Evolutionary conservation across 352 stramenopile species (phyloP).

Genomic region (Phytopythium kandeliae): DNA sequence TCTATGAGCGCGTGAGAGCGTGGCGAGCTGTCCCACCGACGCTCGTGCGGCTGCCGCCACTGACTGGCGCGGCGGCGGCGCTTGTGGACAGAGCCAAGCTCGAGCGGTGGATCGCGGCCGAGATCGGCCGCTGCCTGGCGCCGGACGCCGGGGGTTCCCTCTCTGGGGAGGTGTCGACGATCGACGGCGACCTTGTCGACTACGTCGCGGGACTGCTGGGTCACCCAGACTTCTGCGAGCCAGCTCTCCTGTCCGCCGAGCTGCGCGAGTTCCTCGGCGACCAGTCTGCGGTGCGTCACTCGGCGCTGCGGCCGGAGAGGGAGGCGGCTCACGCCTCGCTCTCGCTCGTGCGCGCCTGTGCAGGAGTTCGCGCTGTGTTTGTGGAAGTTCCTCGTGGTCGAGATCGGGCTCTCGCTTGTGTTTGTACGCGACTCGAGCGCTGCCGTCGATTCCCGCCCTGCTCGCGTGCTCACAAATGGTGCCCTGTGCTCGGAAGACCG

Average conservation of each 20-base stretch:
- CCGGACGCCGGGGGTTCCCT: conserved; percentile 15
- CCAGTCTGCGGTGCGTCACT: conserved; percentile 30
- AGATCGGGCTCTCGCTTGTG: conserved; percentile 41
- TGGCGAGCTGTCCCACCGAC: conserved; percentile 45
- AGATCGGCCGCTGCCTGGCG: conserved; percentile 13
- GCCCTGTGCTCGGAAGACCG: no score
- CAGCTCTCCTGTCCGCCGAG: conserved; percentile 56
- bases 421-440: conserved; percentile 29
- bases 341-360: conserved; percentile 3
- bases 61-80: conserved; percentile 15
- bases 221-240: conserved; percentile 66
- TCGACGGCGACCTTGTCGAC: conserved; percentile 59
- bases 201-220: conserved; percentile 61
- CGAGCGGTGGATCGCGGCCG: conserved; percentile 13
- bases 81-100: conserved; percentile 44
- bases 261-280: conserved; percentile 63
- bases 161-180: conserved; percentile 15
- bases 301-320: no score
- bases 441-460: no score
- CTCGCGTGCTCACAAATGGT: no score
- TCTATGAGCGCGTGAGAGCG: conserved; percentile 35
- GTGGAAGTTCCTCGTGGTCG: conserved; percentile 71
- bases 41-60: conserved; percentile 28
- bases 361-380: conserved; percentile 62
- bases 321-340: background rate